Evolutionary conservation across 1,284 basidiomycete species (phyloP).

Genomic region (Sporisorium sorghi): DNA sequence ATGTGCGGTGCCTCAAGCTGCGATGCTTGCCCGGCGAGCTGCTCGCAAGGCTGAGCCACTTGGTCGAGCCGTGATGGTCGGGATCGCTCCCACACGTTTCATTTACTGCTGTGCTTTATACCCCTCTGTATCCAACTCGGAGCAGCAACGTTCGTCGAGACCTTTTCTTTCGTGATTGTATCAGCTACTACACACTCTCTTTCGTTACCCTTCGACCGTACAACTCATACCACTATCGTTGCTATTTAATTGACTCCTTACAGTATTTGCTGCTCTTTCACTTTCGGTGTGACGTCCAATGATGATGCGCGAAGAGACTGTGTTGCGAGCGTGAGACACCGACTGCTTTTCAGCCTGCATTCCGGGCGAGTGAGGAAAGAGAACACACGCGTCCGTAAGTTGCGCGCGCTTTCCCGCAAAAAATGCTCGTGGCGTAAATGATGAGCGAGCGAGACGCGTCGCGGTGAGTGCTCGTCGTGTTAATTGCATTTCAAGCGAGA

Average conservation of each 20-base stretch:
- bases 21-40: constrained; percentile 58
- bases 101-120: constrained; percentile 3
- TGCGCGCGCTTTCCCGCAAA: not conserved
- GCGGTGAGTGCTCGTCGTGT: constrained; percentile 31
- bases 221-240: constrained; percentile 8
- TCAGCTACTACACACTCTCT: not conserved
- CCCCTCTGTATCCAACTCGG: constrained; percentile 4
- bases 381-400: not conserved
- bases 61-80: constrained; percentile 28
- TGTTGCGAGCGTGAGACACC: not conserved
- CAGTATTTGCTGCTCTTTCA: not conserved
- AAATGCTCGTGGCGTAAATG: constrained; percentile 35
- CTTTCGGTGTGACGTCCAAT: too few relatives aligned
- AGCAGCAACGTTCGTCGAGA: not conserved
- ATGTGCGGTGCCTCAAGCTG: constrained; percentile 62
- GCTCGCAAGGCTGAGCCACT: constrained; percentile 47
- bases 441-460: constrained; percentile 25
- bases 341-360: not conserved
- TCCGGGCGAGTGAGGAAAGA: constrained; percentile 4
- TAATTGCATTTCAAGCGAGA: constrained; percentile 25
- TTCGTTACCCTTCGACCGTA: not conserved
- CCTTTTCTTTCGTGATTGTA: not conserved
- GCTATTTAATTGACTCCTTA: not conserved
- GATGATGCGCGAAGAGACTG: too few relatives aligned
- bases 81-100: too few relatives aligned